Evolutionary conservation across 2,329 filamentous ascomycete genomes (phyloP), one percentile per base, ranked within the genome.

Genomic region (Ciborinia camelliae): DNA sequence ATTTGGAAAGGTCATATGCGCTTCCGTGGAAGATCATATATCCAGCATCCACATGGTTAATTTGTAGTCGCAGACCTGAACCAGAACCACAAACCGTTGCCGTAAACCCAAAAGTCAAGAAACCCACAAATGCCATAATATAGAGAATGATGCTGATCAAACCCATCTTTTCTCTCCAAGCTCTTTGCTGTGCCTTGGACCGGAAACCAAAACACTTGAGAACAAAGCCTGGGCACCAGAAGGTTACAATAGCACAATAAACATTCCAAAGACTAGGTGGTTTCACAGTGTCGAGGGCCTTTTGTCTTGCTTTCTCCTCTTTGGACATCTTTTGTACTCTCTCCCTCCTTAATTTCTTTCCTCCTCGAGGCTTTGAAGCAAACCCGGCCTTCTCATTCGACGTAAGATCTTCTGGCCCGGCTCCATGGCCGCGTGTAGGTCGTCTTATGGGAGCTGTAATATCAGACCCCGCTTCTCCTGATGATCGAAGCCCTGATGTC

Each of bases 101-200:
- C 4, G 91, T 98, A 78, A 99, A 99, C 52, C 95, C 95, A 73
- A 99, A 99, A 0, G 95, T 99, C 62, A 99, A 81, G 79, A 94
- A 99, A 74, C 95, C 95, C 55, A 99, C 94, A 74, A 93, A 87
- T 12, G 86, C 84, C 81, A 93, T 96, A 75, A 98, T 93, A 66
- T 89, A 75, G 39, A 97, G 75, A 75, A 99, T 99, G 74, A 99
- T 87, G 78, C 93, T 97, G 79, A 97, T 91, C 65, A 99, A 80
- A 2, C 95, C 95, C 82, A 99, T 96, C 83, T 99, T 99, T 76
- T 99, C 95, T 70, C 95, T 86, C 95, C 95, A 99, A 2, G 95
- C 95, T 73, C 92, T 86, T 75, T 92, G 90, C 77, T 98, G 92
- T 20, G 89, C 92, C 77, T 90, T 95, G 53, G 90, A 84, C 9